These are phyloP conservation scores for Euphorbia peplus DNA, from an alignment of 345 rosid species.

Conservation along the genomic window DNA sequence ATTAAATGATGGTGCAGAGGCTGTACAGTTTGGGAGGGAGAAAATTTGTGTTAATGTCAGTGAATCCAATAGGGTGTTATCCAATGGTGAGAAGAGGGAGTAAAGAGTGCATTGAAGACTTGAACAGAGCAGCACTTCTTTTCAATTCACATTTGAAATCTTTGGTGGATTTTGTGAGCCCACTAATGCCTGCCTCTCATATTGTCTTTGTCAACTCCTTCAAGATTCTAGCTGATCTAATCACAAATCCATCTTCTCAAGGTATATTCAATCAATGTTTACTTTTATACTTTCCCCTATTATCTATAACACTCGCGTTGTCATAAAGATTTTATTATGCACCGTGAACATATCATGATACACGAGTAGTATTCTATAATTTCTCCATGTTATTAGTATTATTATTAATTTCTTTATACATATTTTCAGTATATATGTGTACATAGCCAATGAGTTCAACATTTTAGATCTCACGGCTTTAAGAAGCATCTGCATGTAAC, in stretches of 20 bases:
- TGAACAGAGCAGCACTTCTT: slow-evolving; percentile 50
- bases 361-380: no score
- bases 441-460: no score
- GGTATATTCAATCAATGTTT: no score
- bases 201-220: slow-evolving; percentile 44
- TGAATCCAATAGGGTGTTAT: slow-evolving; percentile 51
- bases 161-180: slow-evolving; percentile 14
- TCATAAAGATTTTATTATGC: no score
- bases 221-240: slow-evolving; percentile 41
- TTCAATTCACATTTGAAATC: slow-evolving; percentile 39
- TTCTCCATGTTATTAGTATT: no score
- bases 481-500: no score
- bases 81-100: slow-evolving; percentile 24
- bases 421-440: no score
- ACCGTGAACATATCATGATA: no score
- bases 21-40: slow-evolving; percentile 48
- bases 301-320: no score
- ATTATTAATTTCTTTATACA: no score
- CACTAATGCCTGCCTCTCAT: slow-evolving; percentile 29
- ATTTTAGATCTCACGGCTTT: no score
- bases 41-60: slow-evolving; percentile 52
- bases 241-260: slow-evolving; percentile 29
- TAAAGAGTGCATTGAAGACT: slow-evolving; percentile 20
- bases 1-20: slow-evolving; percentile 30
- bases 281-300: no score